Evolutionary conservation across 1,139 yeast genomes (phyloP), one percentile per base, ranked within the genome.

Genomic region (Kodamaea arcana): DNA sequence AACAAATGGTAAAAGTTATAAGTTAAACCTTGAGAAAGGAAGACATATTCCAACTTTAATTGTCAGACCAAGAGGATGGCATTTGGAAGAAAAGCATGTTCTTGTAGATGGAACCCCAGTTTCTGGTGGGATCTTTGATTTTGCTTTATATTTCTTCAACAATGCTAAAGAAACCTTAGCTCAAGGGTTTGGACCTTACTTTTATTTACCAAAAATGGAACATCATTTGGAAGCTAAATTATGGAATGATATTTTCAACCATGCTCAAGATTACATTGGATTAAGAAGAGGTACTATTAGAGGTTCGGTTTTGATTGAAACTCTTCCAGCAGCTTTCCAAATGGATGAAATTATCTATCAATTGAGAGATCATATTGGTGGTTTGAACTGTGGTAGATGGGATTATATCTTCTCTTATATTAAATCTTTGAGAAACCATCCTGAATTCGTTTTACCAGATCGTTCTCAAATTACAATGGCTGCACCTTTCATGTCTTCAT

Each of bases 31-130:
- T 46, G 68, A 64, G 47, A 70, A 74, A 33, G 72, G 66, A 45
- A 70, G 76, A 58, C 78, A 74, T 48, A 65, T 80, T 40, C 92
- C 92, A 41, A 83, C 92, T 32, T 69, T 83, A 58, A 79, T 83
- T 62, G 87, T 83, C 42, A 77, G 94, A 56, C 92, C 94, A 45
- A 77, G 94, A 60, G 94, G 94, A 37, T 83, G 94, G 94, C 94
- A 83, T 60, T 71, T 83, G 59, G 76, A 71, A 32, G 94, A 83
- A 61, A 76, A 73, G 59, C 92, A 83, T 57, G 73, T 83, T 41
- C 52, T 70, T 33, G 80, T 83, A 45, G 92, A 83, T 52, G 90
- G 88, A 34, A 80, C 80, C 60, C 83, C 86, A 37, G 76, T 83
- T 36, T 65, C 81, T 33, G 94, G 87, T 30, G 81, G 82, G 43